phyloP scores from a whole-genome alignment of 2,329 filamentous ascomycete genomes.

The Rhynchosporium secalis region DNA sequence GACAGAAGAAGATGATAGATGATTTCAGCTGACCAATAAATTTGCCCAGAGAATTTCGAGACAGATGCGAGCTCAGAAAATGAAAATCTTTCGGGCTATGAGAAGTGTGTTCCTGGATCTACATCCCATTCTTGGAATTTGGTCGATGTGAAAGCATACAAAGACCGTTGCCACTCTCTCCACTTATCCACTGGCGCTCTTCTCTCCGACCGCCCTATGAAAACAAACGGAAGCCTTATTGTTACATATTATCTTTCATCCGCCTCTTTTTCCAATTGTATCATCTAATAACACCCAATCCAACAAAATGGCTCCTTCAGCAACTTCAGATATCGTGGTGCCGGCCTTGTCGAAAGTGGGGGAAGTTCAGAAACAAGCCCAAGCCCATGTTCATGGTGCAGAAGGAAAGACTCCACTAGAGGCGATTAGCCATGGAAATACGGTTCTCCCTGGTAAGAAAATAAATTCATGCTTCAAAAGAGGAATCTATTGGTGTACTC shows the following conservation, averaged over 20 bases:
- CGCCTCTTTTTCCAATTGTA: neutral
- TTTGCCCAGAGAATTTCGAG: neutral
- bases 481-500: neutral
- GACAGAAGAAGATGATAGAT: neutral
- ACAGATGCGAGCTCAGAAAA: neutral
- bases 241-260: too few relatives aligned
- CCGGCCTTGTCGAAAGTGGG: conserved; percentile 21
- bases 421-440: conserved; percentile 39
- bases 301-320: conserved; percentile 29
- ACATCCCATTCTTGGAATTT: neutral
- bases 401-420: conserved; percentile 39
- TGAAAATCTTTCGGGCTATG: neutral
- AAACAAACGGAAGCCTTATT: neutral
- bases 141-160: neutral
- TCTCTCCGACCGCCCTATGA: conserved; percentile 1
- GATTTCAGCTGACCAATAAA: neutral
- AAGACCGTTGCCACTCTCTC: neutral
- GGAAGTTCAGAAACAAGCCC: conserved; percentile 18
- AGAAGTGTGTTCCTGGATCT: neutral
- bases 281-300: neutral
- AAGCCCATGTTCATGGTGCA: conserved; percentile 33
- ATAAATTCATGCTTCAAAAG: neutral
- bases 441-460: conserved; percentile 34
- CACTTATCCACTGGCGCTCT: conserved; percentile 1
- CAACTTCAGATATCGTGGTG: conserved; percentile 23